A percentile compares a stretch with the other conserved stretches of the same genome.
phyloP scores from a whole-genome alignment of 2,329 filamentous ascomycete genomes.

The Aspergillus fumigatus region DNA sequence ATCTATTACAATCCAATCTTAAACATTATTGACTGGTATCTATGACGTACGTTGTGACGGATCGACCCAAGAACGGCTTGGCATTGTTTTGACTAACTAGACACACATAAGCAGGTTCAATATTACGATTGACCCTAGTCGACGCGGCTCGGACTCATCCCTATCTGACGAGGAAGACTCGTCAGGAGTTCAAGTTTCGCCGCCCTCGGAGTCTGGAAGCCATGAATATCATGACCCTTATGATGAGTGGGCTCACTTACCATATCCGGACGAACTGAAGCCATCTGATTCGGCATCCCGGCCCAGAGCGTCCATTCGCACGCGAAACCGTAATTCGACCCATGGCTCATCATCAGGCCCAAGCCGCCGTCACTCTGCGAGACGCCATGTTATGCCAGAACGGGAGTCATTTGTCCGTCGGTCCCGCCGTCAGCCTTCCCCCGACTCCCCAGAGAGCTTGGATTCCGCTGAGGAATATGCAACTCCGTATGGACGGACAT shows the following conservation, averaged over 20 bases:
- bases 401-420: constrained; percentile 34
- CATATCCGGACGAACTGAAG: constrained; percentile 45
- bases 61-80: not conserved
- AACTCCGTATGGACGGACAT: constrained; percentile 40
- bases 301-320: constrained; percentile 36
- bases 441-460: constrained; percentile 56
- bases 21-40: constrained; percentile 3
- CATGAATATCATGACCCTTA: constrained; percentile 37
- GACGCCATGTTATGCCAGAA: constrained; percentile 35
- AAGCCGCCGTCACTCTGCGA: constrained; percentile 34
- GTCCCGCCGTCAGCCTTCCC: constrained; percentile 43
- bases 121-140: constrained; percentile 40
- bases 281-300: constrained; percentile 45
- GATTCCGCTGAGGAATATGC: constrained; percentile 62
- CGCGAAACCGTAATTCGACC: constrained; percentile 33
- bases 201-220: constrained; percentile 36
- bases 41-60: constrained; percentile 17
- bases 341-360: constrained; percentile 34
- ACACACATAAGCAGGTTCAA: constrained; percentile 33
- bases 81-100: constrained; percentile 1
- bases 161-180: constrained; percentile 43
- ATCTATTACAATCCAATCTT: not conserved
- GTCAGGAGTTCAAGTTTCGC: constrained; percentile 42
- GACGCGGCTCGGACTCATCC: constrained; percentile 38
- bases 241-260: constrained; percentile 37